Conservation (phyloP, 2,329 filamentous ascomycete genomes). For the Zasmidium cellare region DNA sequence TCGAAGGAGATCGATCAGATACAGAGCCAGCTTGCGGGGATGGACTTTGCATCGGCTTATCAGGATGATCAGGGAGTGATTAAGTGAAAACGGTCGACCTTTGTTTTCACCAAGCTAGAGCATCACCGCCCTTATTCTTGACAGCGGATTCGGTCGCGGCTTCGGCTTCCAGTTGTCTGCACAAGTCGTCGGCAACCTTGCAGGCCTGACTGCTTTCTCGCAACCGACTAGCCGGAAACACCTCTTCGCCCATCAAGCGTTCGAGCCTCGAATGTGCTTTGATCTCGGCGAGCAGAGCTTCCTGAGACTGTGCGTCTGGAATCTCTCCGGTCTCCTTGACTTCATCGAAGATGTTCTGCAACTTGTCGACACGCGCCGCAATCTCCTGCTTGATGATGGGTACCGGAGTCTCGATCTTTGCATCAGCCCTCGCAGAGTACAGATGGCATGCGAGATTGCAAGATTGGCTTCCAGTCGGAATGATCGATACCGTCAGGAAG, state of each 20-base stretch:
- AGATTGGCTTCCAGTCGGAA: neutral
- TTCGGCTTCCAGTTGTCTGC: constrained; percentile 10
- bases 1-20: constrained; percentile 69
- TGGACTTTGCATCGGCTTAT: constrained; percentile 40
- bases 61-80: constrained; percentile 26
- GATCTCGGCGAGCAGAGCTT: neutral
- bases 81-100: constrained; percentile 26
- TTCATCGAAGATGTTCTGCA: neutral
- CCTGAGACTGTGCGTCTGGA: neutral
- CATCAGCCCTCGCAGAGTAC: neutral
- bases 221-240: constrained; percentile 27
- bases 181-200: constrained; percentile 18
- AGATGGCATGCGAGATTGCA: neutral
- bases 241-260: neutral
- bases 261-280: neutral
- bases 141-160: neutral
- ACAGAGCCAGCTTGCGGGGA: constrained; percentile 33
- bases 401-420: neutral
- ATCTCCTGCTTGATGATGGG: neutral
- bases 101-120: neutral
- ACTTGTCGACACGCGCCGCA: neutral
- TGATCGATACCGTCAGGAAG: neutral
- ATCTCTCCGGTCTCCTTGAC: neutral
- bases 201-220: constrained; percentile 11
- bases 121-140: neutral